Base-by-base conservation (phyloP, 306 rosid species). In the Purshia tridentata region DNA sequence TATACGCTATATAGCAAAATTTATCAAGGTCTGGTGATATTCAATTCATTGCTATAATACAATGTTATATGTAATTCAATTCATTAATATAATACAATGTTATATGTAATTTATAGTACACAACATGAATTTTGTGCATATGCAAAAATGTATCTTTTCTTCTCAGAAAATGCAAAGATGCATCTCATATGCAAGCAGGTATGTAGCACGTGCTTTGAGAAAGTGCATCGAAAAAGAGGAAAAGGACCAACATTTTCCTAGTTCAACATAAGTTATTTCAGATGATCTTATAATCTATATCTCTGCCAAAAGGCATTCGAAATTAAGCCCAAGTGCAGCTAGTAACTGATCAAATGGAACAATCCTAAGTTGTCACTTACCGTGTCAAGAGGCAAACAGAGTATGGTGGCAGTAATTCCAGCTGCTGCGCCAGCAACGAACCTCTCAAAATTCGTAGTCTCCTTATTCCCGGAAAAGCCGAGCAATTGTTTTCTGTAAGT, bases 361-460 rank as follows among this genome's bases (percentile, higher is more conserved):
- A 44, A 56, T 55, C 54, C 53, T 18, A 79, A 66, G 69, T 15
- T 70, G 39, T 47, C 56, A 86, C 97, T 35, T 89, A 94, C 98
- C 3, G 97, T 94, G 77, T 94, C 97, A 73, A 94, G 98, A 22
- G 98, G 98, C 12, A 94, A 85, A 84, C 98, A 94, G 67, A 86
- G 88, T 63, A 80, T 61, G 45, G 92, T 81, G 41, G 98, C 97
- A 63, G 96, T 94, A 37, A 94, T 82, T 71, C 97, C 97, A 41
- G 98, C 97, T 8, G 92, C 94, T 69, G 98, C 98, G 73, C 97
- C 98, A 48, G 98, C 97, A 80, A 91, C 79, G 69, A 91, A 91
- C 83, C 98, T 94, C 89, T 91, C 98, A 78, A 85, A 91, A 81
- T 91, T 80, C 18, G 92, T 82, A 73, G 94, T 91, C 80, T 88